Conservation (phyloP, 805 yeast species). For the Candida taoyuanica region DNA sequence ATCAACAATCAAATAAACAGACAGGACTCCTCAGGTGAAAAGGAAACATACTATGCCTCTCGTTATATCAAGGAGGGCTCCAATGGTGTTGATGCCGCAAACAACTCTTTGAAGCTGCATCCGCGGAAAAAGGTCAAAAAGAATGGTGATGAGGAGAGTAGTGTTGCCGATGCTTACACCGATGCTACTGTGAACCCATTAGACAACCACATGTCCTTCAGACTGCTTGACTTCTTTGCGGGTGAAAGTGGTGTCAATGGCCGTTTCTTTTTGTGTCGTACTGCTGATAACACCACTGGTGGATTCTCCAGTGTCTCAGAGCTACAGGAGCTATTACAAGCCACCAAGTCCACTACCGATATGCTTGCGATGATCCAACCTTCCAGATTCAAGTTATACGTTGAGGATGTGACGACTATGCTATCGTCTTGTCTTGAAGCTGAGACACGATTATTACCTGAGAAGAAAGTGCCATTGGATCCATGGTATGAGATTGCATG, state of each 20-base stretch:
- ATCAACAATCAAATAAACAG: conserved; percentile 10
- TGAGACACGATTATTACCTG: background rate
- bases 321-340: conserved; percentile 4
- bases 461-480: conserved; percentile 9
- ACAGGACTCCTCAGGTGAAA: conserved; percentile 21
- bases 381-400: conserved; percentile 26
- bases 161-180: conserved; percentile 5
- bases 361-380: conserved; percentile 15
- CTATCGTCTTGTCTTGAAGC: conserved; percentile 2
- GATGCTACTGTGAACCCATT: conserved; percentile 22
- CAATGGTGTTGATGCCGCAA: conserved; percentile 18
- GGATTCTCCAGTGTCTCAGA: conserved; percentile 15
- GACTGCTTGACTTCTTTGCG: conserved; percentile 25
- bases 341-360: conserved; percentile 11
- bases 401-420: conserved; percentile 23
- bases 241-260: conserved; percentile 27
- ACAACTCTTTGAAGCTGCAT: conserved; percentile 12
- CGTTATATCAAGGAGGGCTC: conserved; percentile 24
- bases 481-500: conserved; percentile 28
- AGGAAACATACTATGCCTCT: conserved; percentile 24
- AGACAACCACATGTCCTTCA: conserved; percentile 18
- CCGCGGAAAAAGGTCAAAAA: conserved; percentile 15
- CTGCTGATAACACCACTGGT: conserved; percentile 18
- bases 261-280: conserved; percentile 23
- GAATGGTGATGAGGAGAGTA: conserved; percentile 4